Percentiles rank a stretch among this genome's conserved stretches.
phyloP scores from a whole-genome alignment of 768 basidiomycete species.

The Termitomyces heimii region DNA sequence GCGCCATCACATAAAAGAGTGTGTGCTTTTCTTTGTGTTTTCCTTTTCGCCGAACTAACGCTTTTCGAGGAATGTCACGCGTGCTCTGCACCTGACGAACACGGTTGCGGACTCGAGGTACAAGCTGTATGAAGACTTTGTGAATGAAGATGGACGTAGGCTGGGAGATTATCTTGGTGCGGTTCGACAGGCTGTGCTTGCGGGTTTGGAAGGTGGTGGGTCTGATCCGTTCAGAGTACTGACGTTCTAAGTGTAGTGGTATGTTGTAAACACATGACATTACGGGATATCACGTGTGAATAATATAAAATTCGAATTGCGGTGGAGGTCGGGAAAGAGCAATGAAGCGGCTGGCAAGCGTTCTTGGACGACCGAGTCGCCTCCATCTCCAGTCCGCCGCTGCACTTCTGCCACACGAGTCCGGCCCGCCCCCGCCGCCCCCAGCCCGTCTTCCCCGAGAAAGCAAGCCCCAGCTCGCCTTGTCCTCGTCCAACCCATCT shows the following conservation, averaged over 20 bases:
- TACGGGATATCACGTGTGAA: background rate
- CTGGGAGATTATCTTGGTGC: constrained; percentile 71
- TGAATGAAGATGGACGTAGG: constrained; percentile 50
- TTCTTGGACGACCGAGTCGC: background rate
- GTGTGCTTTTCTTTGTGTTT: constrained; percentile 19
- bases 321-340: too few relatives aligned
- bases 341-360: background rate
- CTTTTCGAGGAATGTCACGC: constrained; percentile 61
- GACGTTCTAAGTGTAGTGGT: background rate
- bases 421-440: background rate
- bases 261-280: too few relatives aligned
- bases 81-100: constrained; percentile 72
- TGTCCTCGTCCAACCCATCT: background rate
- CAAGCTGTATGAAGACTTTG: constrained; percentile 82
- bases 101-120: constrained; percentile 85
- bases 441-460: background rate
- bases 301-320: background rate
- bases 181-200: constrained; percentile 67
- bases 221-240: constrained; percentile 67
- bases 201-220: constrained; percentile 66
- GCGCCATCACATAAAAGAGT: constrained; percentile 60
- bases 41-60: background rate
- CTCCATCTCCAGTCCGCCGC: background rate
- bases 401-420: background rate
- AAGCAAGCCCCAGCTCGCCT: background rate